phyloP scores from a whole-genome alignment of 1,284 basidiomycete species.

The Ceratobasidium sp. region DNA sequence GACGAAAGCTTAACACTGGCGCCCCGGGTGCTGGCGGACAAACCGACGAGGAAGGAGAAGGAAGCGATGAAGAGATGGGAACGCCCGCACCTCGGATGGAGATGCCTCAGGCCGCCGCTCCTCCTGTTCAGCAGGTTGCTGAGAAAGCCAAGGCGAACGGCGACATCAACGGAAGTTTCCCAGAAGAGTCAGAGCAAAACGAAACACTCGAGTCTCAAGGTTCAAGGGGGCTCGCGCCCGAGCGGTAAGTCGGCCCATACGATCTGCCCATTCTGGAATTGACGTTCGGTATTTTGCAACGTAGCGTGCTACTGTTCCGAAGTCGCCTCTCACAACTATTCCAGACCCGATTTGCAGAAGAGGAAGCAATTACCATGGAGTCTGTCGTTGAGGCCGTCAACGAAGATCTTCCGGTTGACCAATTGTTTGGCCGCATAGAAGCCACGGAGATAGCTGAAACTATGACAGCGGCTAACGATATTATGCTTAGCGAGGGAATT shows the following conservation, averaged over 20 bases:
- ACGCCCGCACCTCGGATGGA: conserved; percentile 62
- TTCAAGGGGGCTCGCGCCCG: conserved; percentile 50
- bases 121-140: not conserved
- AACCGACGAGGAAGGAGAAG: conserved; percentile 56
- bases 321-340: conserved; percentile 75
- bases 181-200: conserved; percentile 41
- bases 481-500: conserved; percentile 86
- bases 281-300: conserved; percentile 12
- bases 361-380: conserved; percentile 75
- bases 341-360: conserved; percentile 70
- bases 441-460: conserved; percentile 74
- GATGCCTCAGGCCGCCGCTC: conserved; percentile 52
- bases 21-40: conserved; percentile 53
- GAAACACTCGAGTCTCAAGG: conserved; percentile 31
- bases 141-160: conserved; percentile 43
- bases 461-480: conserved; percentile 85
- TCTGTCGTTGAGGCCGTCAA: conserved; percentile 83
- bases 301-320: conserved; percentile 79
- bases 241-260: conserved; percentile 57
- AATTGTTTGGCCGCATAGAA: conserved; percentile 81
- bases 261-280: conserved; percentile 12
- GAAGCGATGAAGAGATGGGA: conserved; percentile 58
- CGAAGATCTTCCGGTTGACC: conserved; percentile 69
- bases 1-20: conserved; percentile 78
- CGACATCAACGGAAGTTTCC: conserved; percentile 45